Evolutionary conservation across 495 filamentous ascomycete genomes (phyloP).

Genomic region (Jackrogersella minutella): DNA sequence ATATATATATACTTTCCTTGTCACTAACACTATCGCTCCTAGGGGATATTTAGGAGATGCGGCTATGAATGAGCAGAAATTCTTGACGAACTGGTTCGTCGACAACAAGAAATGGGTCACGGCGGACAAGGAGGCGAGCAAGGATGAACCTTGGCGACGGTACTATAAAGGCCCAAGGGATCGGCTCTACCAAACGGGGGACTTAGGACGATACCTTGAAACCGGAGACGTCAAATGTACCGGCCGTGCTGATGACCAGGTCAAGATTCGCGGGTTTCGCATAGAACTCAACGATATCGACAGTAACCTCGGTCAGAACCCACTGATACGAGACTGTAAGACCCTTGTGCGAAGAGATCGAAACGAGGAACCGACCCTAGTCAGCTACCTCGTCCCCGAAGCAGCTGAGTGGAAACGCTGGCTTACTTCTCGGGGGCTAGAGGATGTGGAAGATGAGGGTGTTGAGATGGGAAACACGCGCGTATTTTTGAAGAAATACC

Average conservation of each 20-base stretch:
- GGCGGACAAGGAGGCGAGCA: constrained; percentile 62
- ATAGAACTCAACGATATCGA: constrained; percentile 97
- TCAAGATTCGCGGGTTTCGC: constrained; percentile 95
- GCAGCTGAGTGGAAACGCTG: constrained; percentile 73
- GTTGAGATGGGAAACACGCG: constrained; percentile 54
- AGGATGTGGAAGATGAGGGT: constrained; percentile 59
- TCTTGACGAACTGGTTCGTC: constrained; percentile 89
- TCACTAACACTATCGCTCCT: neutral
- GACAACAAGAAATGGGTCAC: constrained; percentile 76
- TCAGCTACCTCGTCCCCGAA: constrained; percentile 92
- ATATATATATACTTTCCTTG: neutral
- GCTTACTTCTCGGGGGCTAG: constrained; percentile 63
- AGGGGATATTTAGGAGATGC: constrained; percentile 76
- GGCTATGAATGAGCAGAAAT: constrained; percentile 78
- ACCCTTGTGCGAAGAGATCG: constrained; percentile 88
- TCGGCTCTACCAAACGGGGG: constrained; percentile 83
- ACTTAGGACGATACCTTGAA: constrained; percentile 77
- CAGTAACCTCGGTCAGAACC: constrained; percentile 78
- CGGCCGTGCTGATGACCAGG: constrained; percentile 87
- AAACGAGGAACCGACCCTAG: constrained; percentile 86
- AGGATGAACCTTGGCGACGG: constrained; percentile 74
- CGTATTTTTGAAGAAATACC: constrained; percentile 66
- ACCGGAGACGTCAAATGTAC: constrained; percentile 78
- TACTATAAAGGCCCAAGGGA: constrained; percentile 87
- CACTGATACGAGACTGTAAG: constrained; percentile 83